Evolutionary conservation across 163 green algal genomes (phyloP), one percentile per base, ranked within the genome.

Genomic region (Volvox carteri): DNA sequence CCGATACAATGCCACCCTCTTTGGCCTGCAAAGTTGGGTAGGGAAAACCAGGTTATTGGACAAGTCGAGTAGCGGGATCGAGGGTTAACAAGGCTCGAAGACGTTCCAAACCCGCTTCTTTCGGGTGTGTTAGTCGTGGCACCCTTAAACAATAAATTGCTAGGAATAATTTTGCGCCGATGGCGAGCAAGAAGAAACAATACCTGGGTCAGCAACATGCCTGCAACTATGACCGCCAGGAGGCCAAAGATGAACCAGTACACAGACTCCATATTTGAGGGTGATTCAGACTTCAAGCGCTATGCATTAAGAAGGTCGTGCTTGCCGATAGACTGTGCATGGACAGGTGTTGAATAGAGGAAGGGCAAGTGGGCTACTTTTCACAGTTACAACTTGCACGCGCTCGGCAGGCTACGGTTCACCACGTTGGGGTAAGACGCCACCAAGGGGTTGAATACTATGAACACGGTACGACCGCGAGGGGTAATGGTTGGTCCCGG

Each of bases 181-280:
- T 65, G 54, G 19, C 54, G 3, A 25, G 8, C 4, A 65, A 23
- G 5, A 28, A 65, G 28, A 16, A 78, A 35, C 35, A 78, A 81
- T 54, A 78, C 54, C 65, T 96, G 93, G 0, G 80, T 87, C 16
- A 94, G 91, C 68, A 98, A 93, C 16, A 98, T 83, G 1, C 83
- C 74, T 4, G 75, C 95, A 7, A 95, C 94, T 12, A 93, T n/a
- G 0, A 93, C 42, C 0, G 92, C 93, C 44, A 96, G 87, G 9
- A 85, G 39, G 0, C 84, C 70, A 58, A 98, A 97, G 4, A 97
- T 19, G 0, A 90, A 12, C 25, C 89, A 88, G 85, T 98, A 98
- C n/a, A 97, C 94, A 0, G 44, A 35, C 67, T 87, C 81, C 81
- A 87, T 87, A 9, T 35, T 58, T 54, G 7, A n/a, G n/a, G n/a